These are phyloP conservation scores for Phaeosphaeria sp. DNA, from an alignment of 2,329 filamentous ascomycete species.

Conservation along the genomic window DNA sequence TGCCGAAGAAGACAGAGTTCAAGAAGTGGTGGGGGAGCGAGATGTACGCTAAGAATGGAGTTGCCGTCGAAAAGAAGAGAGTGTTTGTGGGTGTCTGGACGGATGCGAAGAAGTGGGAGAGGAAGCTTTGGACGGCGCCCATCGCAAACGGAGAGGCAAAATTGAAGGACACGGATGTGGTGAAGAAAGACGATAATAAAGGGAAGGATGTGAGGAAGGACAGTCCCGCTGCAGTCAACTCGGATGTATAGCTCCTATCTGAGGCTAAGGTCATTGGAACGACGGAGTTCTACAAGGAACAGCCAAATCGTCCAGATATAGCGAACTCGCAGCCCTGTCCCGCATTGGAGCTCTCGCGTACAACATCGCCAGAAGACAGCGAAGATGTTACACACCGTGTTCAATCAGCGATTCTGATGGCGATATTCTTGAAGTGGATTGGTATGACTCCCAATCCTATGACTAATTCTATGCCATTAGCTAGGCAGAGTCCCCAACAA, in stretches of 20 bases:
- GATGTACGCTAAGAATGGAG: conserved; percentile 3
- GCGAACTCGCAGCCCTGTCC: neutral
- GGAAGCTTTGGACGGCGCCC: conserved; percentile 4
- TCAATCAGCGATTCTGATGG: neutral
- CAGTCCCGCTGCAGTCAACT: neutral
- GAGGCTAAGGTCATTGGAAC: neutral
- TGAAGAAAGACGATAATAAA: neutral
- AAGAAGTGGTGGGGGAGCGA: conserved; percentile 6
- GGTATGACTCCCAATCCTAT: neutral
- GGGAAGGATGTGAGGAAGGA: neutral
- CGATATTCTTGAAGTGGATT: neutral
- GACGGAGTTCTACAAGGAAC: neutral
- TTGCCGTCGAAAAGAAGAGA: neutral
- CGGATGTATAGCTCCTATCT: neutral
- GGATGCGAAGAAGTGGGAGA: conserved; percentile 3
- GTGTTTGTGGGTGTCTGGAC: neutral
- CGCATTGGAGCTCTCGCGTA: neutral
- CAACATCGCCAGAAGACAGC: neutral
- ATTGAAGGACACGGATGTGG: neutral
- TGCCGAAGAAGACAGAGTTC: neutral
- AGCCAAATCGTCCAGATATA: neutral
- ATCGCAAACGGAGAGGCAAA: neutral
- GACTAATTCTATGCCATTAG: no score
- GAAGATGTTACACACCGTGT: neutral
- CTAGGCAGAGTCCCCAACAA: no score